Base-by-base conservation (phyloP, 1,284 basidiomycete species). In the Vanrija humicola region DNA sequence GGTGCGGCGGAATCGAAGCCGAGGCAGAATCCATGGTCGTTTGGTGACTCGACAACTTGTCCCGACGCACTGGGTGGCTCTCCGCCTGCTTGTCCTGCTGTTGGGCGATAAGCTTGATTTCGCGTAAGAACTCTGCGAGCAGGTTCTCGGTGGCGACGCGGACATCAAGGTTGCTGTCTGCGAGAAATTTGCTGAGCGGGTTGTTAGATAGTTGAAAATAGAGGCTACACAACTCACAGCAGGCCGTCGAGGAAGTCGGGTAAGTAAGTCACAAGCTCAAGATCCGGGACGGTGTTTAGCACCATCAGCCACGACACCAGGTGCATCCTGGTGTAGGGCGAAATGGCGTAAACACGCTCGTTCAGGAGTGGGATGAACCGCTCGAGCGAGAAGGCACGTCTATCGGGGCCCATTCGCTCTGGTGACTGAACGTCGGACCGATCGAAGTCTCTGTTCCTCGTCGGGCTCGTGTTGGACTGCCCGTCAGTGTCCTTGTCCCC, bases 301-400 rank as follows among this genome's bases (percentile, higher is more conserved):
- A 97, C 90, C 46, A 86, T 90, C 60, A 98, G 89, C 96, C 96
- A 99, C 9, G 90, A 89, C 43, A 97, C 90, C 28, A 99, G 83
- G 73, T 95, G 98, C 74, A 90, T 97, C 62, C 96, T 81, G 1
- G 95, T 96, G 73, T 97, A 95, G 0, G 96, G 95, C 70, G 88
- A 95, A 68, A 97, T 80, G 63, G 97, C 95, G 68, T 95, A 90
- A 59, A 98, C 94, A 57, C 95, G 82, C 64, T 98, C 94, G 38
- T 88, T 84, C 12, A 98, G 83, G 16, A 99, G 81, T 10, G 96
- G 96, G 49, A 99, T 92, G 74, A 98, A 98, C 56, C 90, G 86
- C 1, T 90, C 87, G 40, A 99, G 81, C 1, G 93, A 96, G 78
- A 99, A 98, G 0, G 93, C 91, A 25, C 74, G 61, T 34, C 65